phyloP scores from a whole-genome alignment of 352 stramenopile genomes.

The Peronospora destructor region DNA sequence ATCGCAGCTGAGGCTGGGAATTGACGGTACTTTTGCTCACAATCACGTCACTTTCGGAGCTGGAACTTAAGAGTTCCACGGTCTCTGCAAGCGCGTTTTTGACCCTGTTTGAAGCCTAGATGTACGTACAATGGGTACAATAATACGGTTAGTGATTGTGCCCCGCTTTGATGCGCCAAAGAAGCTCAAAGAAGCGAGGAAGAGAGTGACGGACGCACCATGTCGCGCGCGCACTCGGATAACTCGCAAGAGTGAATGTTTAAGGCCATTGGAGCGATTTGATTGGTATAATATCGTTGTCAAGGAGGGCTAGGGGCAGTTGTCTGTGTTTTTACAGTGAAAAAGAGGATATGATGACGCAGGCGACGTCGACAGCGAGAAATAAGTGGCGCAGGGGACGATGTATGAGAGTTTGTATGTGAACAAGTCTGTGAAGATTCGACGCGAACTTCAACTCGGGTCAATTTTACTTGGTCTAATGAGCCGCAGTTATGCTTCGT shows the following conservation, averaged over 20 bases:
- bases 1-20: slow-evolving; percentile 37
- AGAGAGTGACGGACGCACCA: slow-evolving; percentile 9
- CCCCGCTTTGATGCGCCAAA: not conserved
- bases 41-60: slow-evolving; percentile 22
- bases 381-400: not conserved
- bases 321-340: not conserved
- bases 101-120: slow-evolving; percentile 8
- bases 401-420: not conserved
- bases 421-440: not conserved
- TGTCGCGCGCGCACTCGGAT: slow-evolving; percentile 7
- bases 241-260: slow-evolving; percentile 11
- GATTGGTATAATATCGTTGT: slow-evolving; percentile 11
- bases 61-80: slow-evolving; percentile 26
- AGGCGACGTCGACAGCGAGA: not conserved
- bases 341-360: not conserved
- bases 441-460: not conserved
- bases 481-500: too few species aligned
- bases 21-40: slow-evolving; percentile 14
- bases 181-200: not conserved
- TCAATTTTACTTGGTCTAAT: too few species aligned
- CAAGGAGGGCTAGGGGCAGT: not conserved
- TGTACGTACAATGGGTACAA: not conserved
- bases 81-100: slow-evolving; percentile 5
- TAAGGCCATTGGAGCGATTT: not conserved
- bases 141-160: not conserved